Conservation (phyloP, 2,329 filamentous ascomycete genomes). For the Byssoonygena ceratinophila region DNA sequence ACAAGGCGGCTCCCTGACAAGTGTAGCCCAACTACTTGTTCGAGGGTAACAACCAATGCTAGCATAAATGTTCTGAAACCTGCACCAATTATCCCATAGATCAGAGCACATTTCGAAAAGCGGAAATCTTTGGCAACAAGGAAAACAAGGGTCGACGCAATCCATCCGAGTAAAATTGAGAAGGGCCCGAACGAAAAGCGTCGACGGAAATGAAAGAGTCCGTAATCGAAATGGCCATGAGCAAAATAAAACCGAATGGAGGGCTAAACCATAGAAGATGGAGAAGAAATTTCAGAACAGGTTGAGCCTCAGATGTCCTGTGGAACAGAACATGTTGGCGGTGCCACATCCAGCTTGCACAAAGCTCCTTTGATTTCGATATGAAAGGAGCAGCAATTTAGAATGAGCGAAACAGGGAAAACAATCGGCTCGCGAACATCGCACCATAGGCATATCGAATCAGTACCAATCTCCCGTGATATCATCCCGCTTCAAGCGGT, state of each 20-base stretch:
- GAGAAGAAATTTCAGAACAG: slow-evolving; percentile 17
- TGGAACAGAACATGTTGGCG: slow-evolving; percentile 11
- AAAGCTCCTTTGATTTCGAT: slow-evolving; percentile 10
- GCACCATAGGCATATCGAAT: slow-evolving; percentile 28
- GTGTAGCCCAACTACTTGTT: slow-evolving; percentile 13
- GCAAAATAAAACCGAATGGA: slow-evolving; percentile 8
- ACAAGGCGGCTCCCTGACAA: slow-evolving; percentile 7
- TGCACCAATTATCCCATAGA: slow-evolving; percentile 15
- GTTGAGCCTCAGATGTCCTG: slow-evolving; percentile 4
- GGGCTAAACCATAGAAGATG: slow-evolving; percentile 16
- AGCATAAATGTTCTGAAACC: slow-evolving; percentile 16
- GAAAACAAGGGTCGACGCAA: slow-evolving; percentile 1
- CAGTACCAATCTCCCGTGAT: slow-evolving; percentile 42
- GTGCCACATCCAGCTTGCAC: slow-evolving; percentile 11
- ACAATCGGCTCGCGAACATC: slow-evolving; percentile 10
- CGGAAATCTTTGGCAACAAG: slow-evolving; percentile 2
- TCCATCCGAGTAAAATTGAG: slow-evolving; percentile 5
- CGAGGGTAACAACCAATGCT: slow-evolving; percentile 7
- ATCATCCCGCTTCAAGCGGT: slow-evolving; percentile 46
- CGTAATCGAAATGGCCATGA: slow-evolving; percentile 12
- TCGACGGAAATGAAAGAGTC: slow-evolving; percentile 15
- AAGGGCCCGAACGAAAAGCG: slow-evolving; percentile 18
- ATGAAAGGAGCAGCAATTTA: slow-evolving; percentile 12
- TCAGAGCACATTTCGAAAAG: slow-evolving; percentile 12
- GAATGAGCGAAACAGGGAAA: slow-evolving; percentile 7